Evolutionary conservation across 495 filamentous ascomycete species (phyloP).

Genomic region (Xylaria venustula): DNA sequence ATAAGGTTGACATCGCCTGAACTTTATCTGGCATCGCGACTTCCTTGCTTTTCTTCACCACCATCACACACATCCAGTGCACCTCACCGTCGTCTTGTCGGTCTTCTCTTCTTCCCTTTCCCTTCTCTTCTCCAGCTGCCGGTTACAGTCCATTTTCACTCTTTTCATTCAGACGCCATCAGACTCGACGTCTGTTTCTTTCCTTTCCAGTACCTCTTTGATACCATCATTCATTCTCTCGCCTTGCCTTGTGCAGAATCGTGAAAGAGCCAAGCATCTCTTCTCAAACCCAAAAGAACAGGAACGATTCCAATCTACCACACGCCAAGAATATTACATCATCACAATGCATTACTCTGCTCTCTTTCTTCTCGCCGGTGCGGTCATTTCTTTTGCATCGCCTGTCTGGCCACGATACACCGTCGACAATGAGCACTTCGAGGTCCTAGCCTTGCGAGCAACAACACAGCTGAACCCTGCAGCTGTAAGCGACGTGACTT

Average conservation of each 20-base stretch:
- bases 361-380: slow-evolving; percentile 3
- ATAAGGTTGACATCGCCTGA: slow-evolving; percentile 1
- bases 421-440: slow-evolving; percentile 27
- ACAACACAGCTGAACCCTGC: slow-evolving; percentile 31
- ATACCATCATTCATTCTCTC: not conserved
- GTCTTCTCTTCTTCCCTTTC: not conserved
- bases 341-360: slow-evolving; percentile 9
- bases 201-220: slow-evolving; percentile 2
- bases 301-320: not conserved
- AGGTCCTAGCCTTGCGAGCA: slow-evolving; percentile 35
- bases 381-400: slow-evolving; percentile 6
- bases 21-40: not conserved
- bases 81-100: not conserved
- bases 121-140: slow-evolving; percentile 17
- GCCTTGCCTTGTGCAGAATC: not conserved
- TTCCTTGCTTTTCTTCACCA: not conserved
- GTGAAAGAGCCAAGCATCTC: not conserved
- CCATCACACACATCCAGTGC: not conserved
- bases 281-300: not conserved
- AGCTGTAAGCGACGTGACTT: slow-evolving; percentile 33
- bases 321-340: not conserved
- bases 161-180: slow-evolving; percentile 9
- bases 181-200: slow-evolving; percentile 27
- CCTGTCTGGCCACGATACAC: slow-evolving; percentile 29
- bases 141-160: slow-evolving; percentile 10